Evolutionary conservation across 352 stramenopile genomes (phyloP).

Genomic region (Aphanomyces astaci): DNA sequence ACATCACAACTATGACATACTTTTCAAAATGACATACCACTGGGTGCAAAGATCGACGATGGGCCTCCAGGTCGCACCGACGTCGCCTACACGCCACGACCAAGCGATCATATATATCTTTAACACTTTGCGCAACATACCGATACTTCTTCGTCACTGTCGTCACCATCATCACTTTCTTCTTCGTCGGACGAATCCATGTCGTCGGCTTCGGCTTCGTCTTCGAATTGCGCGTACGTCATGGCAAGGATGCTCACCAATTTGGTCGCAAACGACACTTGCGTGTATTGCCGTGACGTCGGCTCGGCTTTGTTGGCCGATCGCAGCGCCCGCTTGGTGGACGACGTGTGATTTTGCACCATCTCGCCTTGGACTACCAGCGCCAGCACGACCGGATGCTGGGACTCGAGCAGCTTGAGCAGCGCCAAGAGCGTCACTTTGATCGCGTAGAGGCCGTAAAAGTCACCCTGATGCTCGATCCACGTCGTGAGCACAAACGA

Average conservation of each 20-base stretch:
- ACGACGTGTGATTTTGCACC: constrained; percentile 27
- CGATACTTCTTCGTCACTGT: constrained; percentile 27
- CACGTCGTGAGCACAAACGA: constrained; percentile 73
- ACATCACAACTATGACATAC: not conserved
- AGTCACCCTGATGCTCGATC: constrained; percentile 77
- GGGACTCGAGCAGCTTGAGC: constrained; percentile 64
- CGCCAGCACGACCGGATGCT: constrained; percentile 56
- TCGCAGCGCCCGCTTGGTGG: constrained; percentile 54
- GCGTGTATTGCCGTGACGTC: constrained; percentile 25
- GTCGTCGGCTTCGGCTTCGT: constrained; percentile 58
- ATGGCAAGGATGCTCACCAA: constrained; percentile 64
- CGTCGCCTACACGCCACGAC: not conserved
- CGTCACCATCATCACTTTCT: constrained; percentile 59
- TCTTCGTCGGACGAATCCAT: constrained; percentile 46
- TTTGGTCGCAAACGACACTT: constrained; percentile 75
- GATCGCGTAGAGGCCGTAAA: constrained; percentile 77
- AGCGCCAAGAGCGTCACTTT: constrained; percentile 76
- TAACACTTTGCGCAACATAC: not conserved
- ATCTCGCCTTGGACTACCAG: constrained; percentile 55
- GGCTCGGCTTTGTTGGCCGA: constrained; percentile 31
- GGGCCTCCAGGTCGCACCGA: constrained; percentile 4
- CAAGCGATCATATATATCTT: not conserved
- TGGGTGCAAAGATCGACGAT: constrained; percentile 62
- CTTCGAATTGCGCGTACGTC: constrained; percentile 53
- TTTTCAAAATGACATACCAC: constrained; percentile 33